Conservation (phyloP, 2,329 filamentous ascomycete species). For the Fusarium xyrophilum region DNA sequence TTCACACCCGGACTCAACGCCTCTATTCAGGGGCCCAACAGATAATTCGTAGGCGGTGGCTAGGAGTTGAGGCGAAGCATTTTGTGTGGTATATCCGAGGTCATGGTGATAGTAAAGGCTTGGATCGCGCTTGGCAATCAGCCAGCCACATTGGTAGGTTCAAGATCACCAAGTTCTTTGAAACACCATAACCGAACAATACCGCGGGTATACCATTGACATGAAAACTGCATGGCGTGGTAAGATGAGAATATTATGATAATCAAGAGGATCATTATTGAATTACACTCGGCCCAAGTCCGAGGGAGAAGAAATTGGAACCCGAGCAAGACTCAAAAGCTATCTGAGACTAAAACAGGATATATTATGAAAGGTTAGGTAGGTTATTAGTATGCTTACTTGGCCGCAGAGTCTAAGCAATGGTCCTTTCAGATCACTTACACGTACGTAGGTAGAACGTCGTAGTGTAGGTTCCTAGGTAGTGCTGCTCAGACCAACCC, state of each 20-base stretch:
- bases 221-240: conserved; percentile 73
- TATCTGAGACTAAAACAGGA: background rate
- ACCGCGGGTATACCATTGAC: conserved; percentile 42
- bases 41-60: background rate
- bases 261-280: background rate
- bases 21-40: background rate
- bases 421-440: background rate
- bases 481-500: background rate
- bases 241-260: background rate
- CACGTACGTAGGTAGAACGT: background rate
- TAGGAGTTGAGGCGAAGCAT: background rate
- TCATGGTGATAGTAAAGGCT: conserved; percentile 6
- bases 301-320: background rate
- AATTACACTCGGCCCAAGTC: background rate
- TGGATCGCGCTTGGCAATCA: conserved; percentile 48
- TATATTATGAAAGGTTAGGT: background rate
- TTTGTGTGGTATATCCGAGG: conserved; percentile 33
- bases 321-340: background rate
- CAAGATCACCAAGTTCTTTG: background rate
- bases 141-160: background rate
- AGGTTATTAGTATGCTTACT: background rate
- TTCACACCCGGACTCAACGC: conserved; percentile 29
- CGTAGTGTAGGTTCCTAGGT: background rate
- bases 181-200: conserved; percentile 35
- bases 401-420: background rate